phyloP scores from a whole-genome alignment of 164 flowering plant species.

The Kalanchoe fedtschenkoi region DNA sequence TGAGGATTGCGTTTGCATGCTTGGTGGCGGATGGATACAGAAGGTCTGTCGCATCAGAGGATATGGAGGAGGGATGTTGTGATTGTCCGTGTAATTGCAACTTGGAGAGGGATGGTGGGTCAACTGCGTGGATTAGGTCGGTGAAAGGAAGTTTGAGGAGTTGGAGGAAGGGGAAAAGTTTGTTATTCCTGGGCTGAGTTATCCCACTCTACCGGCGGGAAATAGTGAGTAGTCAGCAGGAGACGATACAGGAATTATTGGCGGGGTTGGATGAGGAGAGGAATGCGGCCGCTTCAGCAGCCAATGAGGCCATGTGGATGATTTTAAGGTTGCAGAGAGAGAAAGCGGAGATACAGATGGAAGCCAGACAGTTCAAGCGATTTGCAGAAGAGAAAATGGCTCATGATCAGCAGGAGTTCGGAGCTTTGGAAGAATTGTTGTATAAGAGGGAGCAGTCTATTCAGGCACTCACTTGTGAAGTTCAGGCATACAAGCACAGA shows the following conservation, averaged over 20 bases:
- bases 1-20: conserved; percentile 15
- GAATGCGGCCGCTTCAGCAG: conserved; percentile 4
- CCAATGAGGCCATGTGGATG: conserved; percentile 4
- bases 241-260: conserved; percentile 3
- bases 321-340: conserved; percentile 4
- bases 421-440: conserved; percentile 5
- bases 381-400: conserved; percentile 4
- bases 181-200: not conserved
- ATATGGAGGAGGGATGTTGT: conserved; percentile 31
- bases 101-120: not conserved
- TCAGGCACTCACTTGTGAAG: conserved; percentile 4
- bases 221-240: conserved; percentile 3
- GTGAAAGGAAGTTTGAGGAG: conserved; percentile 7
- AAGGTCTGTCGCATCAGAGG: conserved; percentile 11
- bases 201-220: not conserved
- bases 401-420: conserved; percentile 5
- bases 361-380: conserved; percentile 6
- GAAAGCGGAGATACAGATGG: conserved; percentile 5
- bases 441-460: conserved; percentile 6
- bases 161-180: conserved; percentile 2
- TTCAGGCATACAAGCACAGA: conserved; percentile 3
- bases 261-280: conserved; percentile 4
- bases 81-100: conserved; percentile 51
- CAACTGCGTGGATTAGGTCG: not conserved
- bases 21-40: conserved; percentile 32